phyloP scores from a whole-genome alignment of 1,139 yeast genomes.

The Scheffersomyces titani region DNA sequence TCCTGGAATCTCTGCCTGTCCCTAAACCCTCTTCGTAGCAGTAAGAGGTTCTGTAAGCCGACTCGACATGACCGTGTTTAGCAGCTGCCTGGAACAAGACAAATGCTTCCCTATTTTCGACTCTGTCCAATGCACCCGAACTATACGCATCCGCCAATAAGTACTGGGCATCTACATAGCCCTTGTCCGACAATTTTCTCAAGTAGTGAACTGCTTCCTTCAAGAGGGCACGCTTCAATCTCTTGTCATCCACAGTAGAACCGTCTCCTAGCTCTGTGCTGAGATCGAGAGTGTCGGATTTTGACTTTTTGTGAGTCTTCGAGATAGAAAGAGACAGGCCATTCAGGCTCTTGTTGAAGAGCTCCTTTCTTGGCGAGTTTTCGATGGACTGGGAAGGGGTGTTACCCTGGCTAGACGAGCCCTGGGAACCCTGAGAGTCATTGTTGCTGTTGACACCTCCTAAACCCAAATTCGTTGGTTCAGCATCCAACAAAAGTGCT shows the following conservation, averaged over 20 bases:
- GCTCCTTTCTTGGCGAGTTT: conserved; percentile 27
- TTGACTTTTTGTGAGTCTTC: conserved; percentile 17
- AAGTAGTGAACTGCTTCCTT: conserved; percentile 78
- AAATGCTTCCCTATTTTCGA: conserved; percentile 80
- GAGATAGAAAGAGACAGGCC: conserved; percentile 8
- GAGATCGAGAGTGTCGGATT: conserved; percentile 11
- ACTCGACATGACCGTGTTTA: conserved; percentile 88
- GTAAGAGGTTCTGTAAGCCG: conserved; percentile 87
- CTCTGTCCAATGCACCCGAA: conserved; percentile 81
- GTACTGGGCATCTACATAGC: conserved; percentile 89
- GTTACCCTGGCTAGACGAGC: conserved; percentile 6
- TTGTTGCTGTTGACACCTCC: background rate
- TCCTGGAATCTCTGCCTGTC: conserved; percentile 82
- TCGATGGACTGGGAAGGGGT: conserved; percentile 18
- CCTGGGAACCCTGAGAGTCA: conserved; percentile 4
- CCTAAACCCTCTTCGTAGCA: conserved; percentile 96
- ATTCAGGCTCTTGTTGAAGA: conserved; percentile 11
- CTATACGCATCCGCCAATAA: conserved; percentile 85
- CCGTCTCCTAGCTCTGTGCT: background rate
- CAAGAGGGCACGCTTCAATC: conserved; percentile 51
- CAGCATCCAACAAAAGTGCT: conserved; percentile 59
- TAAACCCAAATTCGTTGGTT: conserved; percentile 5
- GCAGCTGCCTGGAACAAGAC: conserved; percentile 83
- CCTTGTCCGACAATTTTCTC: conserved; percentile 73
- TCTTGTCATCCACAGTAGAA: conserved; percentile 24